Evolutionary conservation across 2,329 filamentous ascomycete genomes (phyloP).

Genomic region (Eutypa lata): DNA sequence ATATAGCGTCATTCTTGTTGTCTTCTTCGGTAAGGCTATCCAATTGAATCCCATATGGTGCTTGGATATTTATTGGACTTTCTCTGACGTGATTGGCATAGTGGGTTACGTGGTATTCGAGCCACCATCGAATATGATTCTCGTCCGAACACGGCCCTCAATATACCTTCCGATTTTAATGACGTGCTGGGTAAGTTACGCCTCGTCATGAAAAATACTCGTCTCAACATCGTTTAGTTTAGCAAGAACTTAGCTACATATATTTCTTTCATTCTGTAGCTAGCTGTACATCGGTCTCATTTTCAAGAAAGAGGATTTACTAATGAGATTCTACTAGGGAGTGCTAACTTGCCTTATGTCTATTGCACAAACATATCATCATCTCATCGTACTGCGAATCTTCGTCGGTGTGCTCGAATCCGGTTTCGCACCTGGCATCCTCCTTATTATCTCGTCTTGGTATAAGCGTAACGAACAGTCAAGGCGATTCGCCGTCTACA

Average conservation of each 20-base stretch:
- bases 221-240: no score
- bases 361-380: conserved; percentile 20
- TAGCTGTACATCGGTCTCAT: no score
- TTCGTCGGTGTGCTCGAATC: conserved; percentile 55
- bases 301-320: no score
- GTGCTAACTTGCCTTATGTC: no score
- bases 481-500: conserved; percentile 58
- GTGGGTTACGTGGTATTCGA: conserved; percentile 66
- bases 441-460: conserved; percentile 65
- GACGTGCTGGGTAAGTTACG: conserved; percentile 39
- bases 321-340: no score
- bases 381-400: conserved; percentile 37
- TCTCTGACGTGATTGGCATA: no score
- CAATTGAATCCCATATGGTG: no score
- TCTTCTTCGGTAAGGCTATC: conserved; percentile 54
- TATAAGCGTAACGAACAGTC: conserved; percentile 42
- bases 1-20: conserved; percentile 56
- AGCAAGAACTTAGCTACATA: no score
- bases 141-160: conserved; percentile 60
- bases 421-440: conserved; percentile 58
- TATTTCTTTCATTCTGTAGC: no score
- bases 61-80: no score
- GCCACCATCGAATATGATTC: conserved; percentile 60
- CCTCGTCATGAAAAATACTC: no score
- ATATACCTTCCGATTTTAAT: conserved; percentile 67